These are phyloP conservation scores for Aspergillus conjunctus DNA, from an alignment of 495 filamentous ascomycete species.

Conservation along the genomic window DNA sequence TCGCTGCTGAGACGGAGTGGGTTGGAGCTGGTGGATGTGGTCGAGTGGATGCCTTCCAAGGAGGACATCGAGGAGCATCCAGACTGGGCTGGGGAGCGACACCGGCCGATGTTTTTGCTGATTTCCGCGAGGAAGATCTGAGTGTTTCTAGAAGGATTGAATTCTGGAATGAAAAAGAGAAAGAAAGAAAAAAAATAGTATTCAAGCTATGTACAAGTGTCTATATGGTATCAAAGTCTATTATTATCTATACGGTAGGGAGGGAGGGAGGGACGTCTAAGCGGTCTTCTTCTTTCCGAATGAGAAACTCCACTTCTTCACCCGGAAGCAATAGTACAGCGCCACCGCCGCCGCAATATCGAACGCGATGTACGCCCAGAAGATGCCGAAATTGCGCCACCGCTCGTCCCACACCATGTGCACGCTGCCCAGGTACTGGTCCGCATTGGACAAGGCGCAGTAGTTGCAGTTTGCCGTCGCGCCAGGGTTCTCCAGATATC, in stretches of 20 bases:
- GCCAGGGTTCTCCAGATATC: slow-evolving; percentile 43
- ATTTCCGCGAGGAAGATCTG: slow-evolving; percentile 16
- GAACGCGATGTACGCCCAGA: slow-evolving; percentile 64
- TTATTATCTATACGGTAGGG: too few species aligned
- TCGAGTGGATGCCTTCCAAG: slow-evolving; percentile 26
- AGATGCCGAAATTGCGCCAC: slow-evolving; percentile 67
- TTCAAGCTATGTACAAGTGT: too few species aligned
- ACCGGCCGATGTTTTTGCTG: slow-evolving; percentile 30
- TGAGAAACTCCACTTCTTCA: too few species aligned
- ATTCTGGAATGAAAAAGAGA: too few species aligned
- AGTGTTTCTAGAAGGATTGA: too few species aligned
- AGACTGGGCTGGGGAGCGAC: slow-evolving; percentile 23
- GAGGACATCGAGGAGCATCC: slow-evolving; percentile 21
- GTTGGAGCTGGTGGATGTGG: slow-evolving; percentile 26
- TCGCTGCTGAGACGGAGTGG: slow-evolving; percentile 25
- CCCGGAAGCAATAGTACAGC: too few species aligned
- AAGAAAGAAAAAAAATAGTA: too few species aligned
- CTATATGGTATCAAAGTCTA: too few species aligned
- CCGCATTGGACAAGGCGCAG: slow-evolving; percentile 59
- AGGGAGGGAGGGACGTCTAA: too few species aligned
- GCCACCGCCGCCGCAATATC: slow-evolving; percentile 48
- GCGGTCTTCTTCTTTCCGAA: too few species aligned
- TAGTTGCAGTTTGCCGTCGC: slow-evolving; percentile 57
- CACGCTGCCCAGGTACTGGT: slow-evolving; percentile 56
- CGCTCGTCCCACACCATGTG: slow-evolving; percentile 55